Conservation (phyloP, 441 rosid species). For the Dalechampia spathulata region DNA sequence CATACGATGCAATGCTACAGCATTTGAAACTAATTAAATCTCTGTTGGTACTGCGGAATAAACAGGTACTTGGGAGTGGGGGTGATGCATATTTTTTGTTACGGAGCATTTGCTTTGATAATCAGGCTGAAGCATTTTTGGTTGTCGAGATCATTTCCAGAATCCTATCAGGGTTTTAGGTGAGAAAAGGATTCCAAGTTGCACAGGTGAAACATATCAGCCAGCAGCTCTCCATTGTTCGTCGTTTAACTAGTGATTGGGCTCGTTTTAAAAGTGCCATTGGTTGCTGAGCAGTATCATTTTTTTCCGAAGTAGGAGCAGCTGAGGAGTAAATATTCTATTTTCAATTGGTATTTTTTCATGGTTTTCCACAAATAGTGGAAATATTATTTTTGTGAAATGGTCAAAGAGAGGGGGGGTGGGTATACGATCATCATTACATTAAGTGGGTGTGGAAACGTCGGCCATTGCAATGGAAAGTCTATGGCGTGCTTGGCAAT, state of each 20-base stretch:
- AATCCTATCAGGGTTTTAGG: constrained; percentile 25
- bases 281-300: constrained; percentile 7
- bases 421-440: too few species aligned
- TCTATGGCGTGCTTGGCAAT: too few species aligned
- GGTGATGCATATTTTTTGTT: constrained; percentile 57
- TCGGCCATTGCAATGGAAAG: too few species aligned
- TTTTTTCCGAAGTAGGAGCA: not conserved
- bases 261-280: not conserved
- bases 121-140: constrained; percentile 47
- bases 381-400: too few species aligned
- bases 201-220: not conserved
- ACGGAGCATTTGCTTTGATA: constrained; percentile 46
- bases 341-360: not conserved
- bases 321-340: not conserved
- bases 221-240: constrained; percentile 1
- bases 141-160: constrained; percentile 45
- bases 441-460: too few species aligned
- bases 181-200: constrained; percentile 12
- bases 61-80: constrained; percentile 78
- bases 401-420: too few species aligned
- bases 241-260: not conserved
- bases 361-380: too few species aligned
- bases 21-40: constrained; percentile 2
- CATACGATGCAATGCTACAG: not conserved
- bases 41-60: not conserved